A percentile compares a stretch with the other conserved stretches of the same genome.
Conservation (phyloP, 2,329 filamentous ascomycete species). For the Venturia asperata region DNA sequence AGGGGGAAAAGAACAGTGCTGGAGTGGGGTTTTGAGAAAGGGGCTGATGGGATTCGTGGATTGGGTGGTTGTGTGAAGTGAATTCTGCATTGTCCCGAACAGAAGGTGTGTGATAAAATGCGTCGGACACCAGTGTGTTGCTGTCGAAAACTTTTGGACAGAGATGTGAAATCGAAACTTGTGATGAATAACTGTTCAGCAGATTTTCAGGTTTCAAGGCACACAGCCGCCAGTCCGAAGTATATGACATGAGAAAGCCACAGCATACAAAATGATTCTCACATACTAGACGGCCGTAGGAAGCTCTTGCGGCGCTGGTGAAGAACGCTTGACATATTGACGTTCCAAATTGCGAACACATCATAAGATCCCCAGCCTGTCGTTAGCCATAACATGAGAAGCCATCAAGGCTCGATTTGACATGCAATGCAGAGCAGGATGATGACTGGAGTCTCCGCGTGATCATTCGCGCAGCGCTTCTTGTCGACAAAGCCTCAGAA, state of each 20-base stretch:
- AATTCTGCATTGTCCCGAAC: neutral
- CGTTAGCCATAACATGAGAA: too few relatives aligned
- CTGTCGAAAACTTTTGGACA: neutral
- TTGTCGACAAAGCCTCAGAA: constrained; percentile 13
- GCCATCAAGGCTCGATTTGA: too few relatives aligned
- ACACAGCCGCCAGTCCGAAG: neutral
- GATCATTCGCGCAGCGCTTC: neutral
- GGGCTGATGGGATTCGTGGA: neutral
- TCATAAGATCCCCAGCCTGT: too few relatives aligned
- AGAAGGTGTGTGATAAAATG: neutral
- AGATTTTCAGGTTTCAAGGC: neutral
- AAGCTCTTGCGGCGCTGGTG: neutral
- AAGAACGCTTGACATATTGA: neutral
- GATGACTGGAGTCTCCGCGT: neutral
- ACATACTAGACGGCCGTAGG: neutral
- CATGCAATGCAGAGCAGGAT: neutral
- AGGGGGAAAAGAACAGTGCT: neutral
- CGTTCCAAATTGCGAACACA: too few relatives aligned
- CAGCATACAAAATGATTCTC: neutral
- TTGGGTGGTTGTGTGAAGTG: neutral
- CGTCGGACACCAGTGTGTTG: neutral
- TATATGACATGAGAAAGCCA: neutral
- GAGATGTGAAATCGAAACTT: neutral
- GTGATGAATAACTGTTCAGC: neutral
- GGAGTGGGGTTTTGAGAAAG: neutral